Evolutionary conservation across 2,329 filamentous ascomycete genomes (phyloP).

Genomic region (Penicillium sp.): DNA sequence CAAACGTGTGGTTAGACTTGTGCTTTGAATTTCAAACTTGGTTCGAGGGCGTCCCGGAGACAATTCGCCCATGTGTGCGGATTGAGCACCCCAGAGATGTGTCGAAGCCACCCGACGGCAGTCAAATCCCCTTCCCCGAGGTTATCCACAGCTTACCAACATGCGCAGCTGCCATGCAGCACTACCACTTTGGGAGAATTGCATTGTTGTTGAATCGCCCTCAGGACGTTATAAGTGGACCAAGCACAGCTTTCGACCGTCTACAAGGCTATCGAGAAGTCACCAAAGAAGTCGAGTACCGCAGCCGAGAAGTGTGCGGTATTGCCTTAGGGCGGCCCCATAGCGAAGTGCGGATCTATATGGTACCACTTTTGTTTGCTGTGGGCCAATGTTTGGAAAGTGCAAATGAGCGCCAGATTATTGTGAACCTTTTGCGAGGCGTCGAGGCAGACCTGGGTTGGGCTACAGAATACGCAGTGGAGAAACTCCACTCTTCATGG

Average conservation of each 20-base stretch:
- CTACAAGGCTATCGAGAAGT: slow-evolving; percentile 64
- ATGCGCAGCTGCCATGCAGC: slow-evolving; percentile 68
- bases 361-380: slow-evolving; percentile 64
- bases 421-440: slow-evolving; percentile 61
- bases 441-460: slow-evolving; percentile 68
- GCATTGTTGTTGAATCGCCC: slow-evolving; percentile 67
- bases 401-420: slow-evolving; percentile 58
- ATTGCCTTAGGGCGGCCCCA: slow-evolving; percentile 63
- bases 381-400: slow-evolving; percentile 64
- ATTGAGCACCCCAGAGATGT: slow-evolving; percentile 48
- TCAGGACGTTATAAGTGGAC: slow-evolving; percentile 59
- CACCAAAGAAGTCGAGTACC: slow-evolving; percentile 60
- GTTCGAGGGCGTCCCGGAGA: slow-evolving; percentile 63
- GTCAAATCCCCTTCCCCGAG: slow-evolving; percentile 55
- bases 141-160: slow-evolving; percentile 67
- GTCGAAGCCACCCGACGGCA: slow-evolving; percentile 40
- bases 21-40: slow-evolving; percentile 63
- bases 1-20: slow-evolving; percentile 60
- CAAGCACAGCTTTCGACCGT: slow-evolving; percentile 60
- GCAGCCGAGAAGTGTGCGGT: slow-evolving; percentile 64
- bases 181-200: slow-evolving; percentile 69
- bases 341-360: slow-evolving; percentile 63
- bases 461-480: slow-evolving; percentile 62
- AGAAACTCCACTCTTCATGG: slow-evolving; percentile 52
- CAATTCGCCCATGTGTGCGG: slow-evolving; percentile 61